A percentile compares a stretch with the other conserved stretches of the same genome.
phyloP scores from a whole-genome alignment of 148 eudicot genomes.

The Euryodendron excelsum region DNA sequence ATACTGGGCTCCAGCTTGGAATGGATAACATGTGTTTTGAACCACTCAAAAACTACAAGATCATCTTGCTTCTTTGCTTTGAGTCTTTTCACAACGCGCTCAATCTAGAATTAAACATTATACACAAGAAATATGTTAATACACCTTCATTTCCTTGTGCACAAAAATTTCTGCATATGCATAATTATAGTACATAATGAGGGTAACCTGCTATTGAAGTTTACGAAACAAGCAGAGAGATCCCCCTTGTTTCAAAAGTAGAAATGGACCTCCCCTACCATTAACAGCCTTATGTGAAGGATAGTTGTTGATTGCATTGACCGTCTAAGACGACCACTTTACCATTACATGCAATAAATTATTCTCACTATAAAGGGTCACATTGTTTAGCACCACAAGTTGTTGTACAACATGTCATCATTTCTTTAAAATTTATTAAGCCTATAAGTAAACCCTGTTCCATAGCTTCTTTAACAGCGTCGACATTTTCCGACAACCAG shows the following conservation, averaged over 20 bases:
- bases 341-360: background rate
- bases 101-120: constrained; percentile 51
- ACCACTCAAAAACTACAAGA: constrained; percentile 77
- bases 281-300: too few relatives aligned
- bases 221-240: background rate
- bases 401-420: background rate
- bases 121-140: background rate
- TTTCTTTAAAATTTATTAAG: too few relatives aligned
- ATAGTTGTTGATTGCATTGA: background rate
- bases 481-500: background rate
- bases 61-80: constrained; percentile 50
- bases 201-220: background rate
- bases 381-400: background rate
- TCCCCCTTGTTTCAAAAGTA: background rate
- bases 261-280: background rate
- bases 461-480: background rate
- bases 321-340: background rate
- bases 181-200: background rate
- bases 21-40: constrained; percentile 63
- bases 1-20: constrained; percentile 84
- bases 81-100: constrained; percentile 55
- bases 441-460: background rate
- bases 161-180: background rate
- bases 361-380: background rate
- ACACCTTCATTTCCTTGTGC: background rate